Evolutionary conservation across 1,139 yeast species (phyloP), one percentile per base, ranked within the genome.

Genomic region (Saccharomycopsis crataegensis): DNA sequence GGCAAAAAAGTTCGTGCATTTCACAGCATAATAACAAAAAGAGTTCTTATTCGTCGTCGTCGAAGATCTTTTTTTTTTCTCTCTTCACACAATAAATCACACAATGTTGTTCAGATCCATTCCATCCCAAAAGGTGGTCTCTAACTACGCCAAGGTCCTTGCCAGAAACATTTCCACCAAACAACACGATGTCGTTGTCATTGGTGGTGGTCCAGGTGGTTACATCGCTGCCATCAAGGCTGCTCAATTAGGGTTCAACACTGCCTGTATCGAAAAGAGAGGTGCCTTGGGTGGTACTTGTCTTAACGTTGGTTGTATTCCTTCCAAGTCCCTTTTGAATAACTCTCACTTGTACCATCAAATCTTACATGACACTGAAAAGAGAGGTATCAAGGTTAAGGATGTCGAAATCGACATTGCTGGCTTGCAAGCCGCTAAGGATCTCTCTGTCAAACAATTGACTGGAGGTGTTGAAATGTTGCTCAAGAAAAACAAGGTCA

Each of bases 121-220:
- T 36, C 28, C 28, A 22, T 42, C 40, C 31, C 40, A 42, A n/a
- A 33, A 34, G 36, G 34, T 28, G n/a, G 28, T 49, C 9, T 43
- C 46, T 50, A 51, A 51, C 48, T 54, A 51, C 52, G 32, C 57
- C 46, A 54, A 48, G 43, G 52, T 54, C n/a, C 37, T 55, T 34
- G 53, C 45, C 41, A 55, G 57, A 55, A 47, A 48, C 48, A 41
- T 56, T 14, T 34, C 59, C 14, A 56, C 58, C 40, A 65, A 79
- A 77, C 80, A 87, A 69, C 94, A 88, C 69, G 99, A 93, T 66
- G 82, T 91, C 57, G 95, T 91, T 55, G 89, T 94, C 62, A 86
- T 94, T 67, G 99, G 99, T 62, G 99, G 97, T 65, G 99, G 99
- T 57, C 99, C 99, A 61, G 99, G 98, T 71, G 99, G 99, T 60